Percentiles rank a stretch among this genome's conserved stretches.
phyloP scores from a whole-genome alignment of 768 basidiomycete genomes.

The Porphyrellus cyaneotinctus region DNA sequence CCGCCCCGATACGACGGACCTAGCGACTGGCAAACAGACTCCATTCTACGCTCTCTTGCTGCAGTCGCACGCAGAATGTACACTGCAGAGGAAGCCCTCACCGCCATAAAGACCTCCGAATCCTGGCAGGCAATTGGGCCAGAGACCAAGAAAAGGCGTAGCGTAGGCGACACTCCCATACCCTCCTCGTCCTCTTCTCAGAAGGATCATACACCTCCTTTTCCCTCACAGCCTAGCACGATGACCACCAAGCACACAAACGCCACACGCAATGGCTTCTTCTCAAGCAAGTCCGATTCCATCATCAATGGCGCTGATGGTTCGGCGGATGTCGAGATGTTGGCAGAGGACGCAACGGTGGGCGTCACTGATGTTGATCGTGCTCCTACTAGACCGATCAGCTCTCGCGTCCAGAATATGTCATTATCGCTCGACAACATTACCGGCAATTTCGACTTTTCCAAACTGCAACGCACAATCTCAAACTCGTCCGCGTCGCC shows the following conservation, averaged over 20 bases:
- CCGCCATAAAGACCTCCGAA: slow-evolving; percentile 37
- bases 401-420: slow-evolving; percentile 37
- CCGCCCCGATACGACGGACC: slow-evolving; percentile 54
- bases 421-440: slow-evolving; percentile 52
- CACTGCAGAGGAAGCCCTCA: slow-evolving; percentile 47
- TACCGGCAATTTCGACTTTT: slow-evolving; percentile 35
- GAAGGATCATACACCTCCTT: slow-evolving; percentile 17
- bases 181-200: slow-evolving; percentile 27
- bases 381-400: slow-evolving; percentile 23
- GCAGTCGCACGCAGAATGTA: slow-evolving; percentile 52
- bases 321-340: slow-evolving; percentile 28
- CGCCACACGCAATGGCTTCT: slow-evolving; percentile 16
- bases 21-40: slow-evolving; percentile 54
- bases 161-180: slow-evolving; percentile 37
- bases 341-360: slow-evolving; percentile 23
- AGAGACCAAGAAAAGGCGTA: slow-evolving; percentile 45
- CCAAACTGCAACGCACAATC: slow-evolving; percentile 30
- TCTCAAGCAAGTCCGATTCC: slow-evolving; percentile 25
- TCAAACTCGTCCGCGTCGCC: slow-evolving; percentile 39
- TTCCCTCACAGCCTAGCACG: slow-evolving; percentile 25
- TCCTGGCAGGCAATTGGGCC: slow-evolving; percentile 34
- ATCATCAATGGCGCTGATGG: slow-evolving; percentile 9
- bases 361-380: slow-evolving; percentile 25
- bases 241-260: slow-evolving; percentile 16
- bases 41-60: slow-evolving; percentile 49